Evolutionary conservation across 441 rosid genomes (phyloP), one percentile per base, ranked within the genome.

Genomic region (Croton setiger): DNA sequence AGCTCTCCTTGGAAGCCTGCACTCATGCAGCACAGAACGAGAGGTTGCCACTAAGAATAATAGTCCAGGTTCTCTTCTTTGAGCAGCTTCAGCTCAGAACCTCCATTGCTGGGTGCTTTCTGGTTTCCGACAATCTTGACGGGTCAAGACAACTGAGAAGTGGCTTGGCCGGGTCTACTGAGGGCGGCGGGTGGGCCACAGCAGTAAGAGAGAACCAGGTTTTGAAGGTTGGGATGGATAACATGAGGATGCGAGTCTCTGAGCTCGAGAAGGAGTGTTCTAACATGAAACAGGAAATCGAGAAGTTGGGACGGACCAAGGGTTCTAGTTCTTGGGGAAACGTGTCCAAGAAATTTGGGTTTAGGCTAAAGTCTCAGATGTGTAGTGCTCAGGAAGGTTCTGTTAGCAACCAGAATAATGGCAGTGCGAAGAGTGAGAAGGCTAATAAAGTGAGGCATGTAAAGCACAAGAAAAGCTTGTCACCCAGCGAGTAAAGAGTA

Each of bases 41-140:
- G 86, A 85, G 99, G 71, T 77, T 95, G 20, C 98, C 99, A 0
- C 75, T 92, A 54, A 86, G 99, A 78, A 75, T 92, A 71, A 81
- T 95, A 1, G 93, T 94, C 21, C 97, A 91, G 79, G 97, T 94
- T 76, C 90, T 94, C 74, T 94, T 94, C 88, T 91, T 92, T 47
- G 98, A 92, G 88, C 99, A 95, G 88, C 98, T 92, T 72, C 98
- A 95, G 88, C 97, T 95, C 36, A 81, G 96, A 81, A 92, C 94
- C 48, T 90, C 98, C 23, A 90, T 95, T 18, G 98, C 99, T 0
- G 94, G 98, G 51, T 95, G 99, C 80, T 88, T 95, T 77, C 83
- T 90, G 60, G 96, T 92, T 63, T 94, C 97, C 10, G 99, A 91
- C 75, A 94, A 90, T 79, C 96, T 92, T 6, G 99, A 90, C 13